Conservation (phyloP, 805 yeast genomes). For the Cyberlindnera misumaiensis region DNA sequence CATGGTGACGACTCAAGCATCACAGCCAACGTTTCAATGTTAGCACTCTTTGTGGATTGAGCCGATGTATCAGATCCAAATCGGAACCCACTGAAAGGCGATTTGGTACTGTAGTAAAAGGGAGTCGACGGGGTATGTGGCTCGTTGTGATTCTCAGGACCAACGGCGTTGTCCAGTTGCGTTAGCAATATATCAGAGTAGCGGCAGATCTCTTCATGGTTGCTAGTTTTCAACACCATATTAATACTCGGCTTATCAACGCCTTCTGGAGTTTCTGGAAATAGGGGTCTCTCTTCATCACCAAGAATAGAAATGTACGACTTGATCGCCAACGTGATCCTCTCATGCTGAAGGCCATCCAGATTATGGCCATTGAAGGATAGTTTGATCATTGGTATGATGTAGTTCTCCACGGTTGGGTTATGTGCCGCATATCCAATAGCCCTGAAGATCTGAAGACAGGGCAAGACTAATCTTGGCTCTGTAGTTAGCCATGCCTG, state of each 20-base stretch:
- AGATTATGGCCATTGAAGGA: conserved; percentile 51
- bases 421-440: conserved; percentile 76
- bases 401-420: conserved; percentile 69
- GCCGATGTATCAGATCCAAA: conserved; percentile 36
- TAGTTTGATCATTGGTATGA: conserved; percentile 59
- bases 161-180: conserved; percentile 54
- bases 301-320: conserved; percentile 67
- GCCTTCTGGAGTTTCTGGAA: conserved; percentile 46
- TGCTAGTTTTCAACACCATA: conserved; percentile 24
- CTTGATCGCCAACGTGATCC: conserved; percentile 58
- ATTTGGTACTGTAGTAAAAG: conserved; percentile 25
- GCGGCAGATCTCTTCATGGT: conserved; percentile 67
- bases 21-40: conserved; percentile 59
- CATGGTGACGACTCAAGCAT: conserved; percentile 71
- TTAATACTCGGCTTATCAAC: conserved; percentile 28
- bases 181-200: conserved; percentile 48
- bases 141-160: conserved; percentile 25
- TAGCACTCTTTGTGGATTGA: conserved; percentile 30
- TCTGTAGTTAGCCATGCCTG: conserved; percentile 76
- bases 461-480: conserved; percentile 49
- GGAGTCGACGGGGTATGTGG: conserved; percentile 28
- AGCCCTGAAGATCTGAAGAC: conserved; percentile 68
- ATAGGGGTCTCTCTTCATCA: conserved; percentile 64
- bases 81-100: conserved; percentile 31
- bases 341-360: conserved; percentile 66